phyloP scores from a whole-genome alignment of 2,329 filamentous ascomycete genomes.

The Lecanicillium sp. region DNA sequence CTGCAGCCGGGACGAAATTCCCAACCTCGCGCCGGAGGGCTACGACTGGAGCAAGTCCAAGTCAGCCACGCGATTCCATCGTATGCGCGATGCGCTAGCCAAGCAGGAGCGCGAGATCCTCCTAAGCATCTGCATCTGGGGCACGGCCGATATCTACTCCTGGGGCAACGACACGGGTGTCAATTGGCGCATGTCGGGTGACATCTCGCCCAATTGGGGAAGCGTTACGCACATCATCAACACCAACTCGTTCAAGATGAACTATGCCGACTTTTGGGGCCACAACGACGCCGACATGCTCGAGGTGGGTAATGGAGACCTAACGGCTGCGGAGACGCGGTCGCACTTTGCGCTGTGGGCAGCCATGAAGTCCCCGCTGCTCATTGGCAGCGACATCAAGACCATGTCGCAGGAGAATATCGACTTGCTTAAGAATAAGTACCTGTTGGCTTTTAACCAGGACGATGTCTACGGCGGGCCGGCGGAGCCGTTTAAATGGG shows the following conservation, averaged over 20 bases:
- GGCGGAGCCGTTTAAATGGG: slow-evolving; percentile 39
- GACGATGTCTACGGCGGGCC: slow-evolving; percentile 32
- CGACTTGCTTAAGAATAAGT: slow-evolving; percentile 32
- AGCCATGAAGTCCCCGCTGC: slow-evolving; percentile 39
- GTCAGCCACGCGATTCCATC: slow-evolving; percentile 36
- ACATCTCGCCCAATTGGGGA: slow-evolving; percentile 31
- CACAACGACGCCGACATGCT: slow-evolving; percentile 44
- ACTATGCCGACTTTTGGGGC: slow-evolving; percentile 38
- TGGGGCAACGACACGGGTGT: slow-evolving; percentile 43
- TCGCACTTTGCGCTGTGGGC: slow-evolving; percentile 46
- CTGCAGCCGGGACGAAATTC: slow-evolving; percentile 13
- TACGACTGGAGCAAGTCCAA: slow-evolving; percentile 43
- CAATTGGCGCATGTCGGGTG: slow-evolving; percentile 36
- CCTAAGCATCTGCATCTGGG: slow-evolving; percentile 48
- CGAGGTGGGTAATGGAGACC: slow-evolving; percentile 42
- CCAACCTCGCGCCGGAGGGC: slow-evolving; percentile 30
- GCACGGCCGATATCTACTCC: slow-evolving; percentile 36
- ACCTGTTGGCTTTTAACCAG: slow-evolving; percentile 36
- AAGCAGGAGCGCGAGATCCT: slow-evolving; percentile 36
- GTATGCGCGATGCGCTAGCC: slow-evolving; percentile 45
- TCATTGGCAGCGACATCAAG: slow-evolving; percentile 37
- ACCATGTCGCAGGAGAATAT: slow-evolving; percentile 26
- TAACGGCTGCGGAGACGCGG: slow-evolving; percentile 36
- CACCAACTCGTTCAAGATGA: slow-evolving; percentile 36
- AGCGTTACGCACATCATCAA: slow-evolving; percentile 34